Evolutionary conservation across 176 grass and related monocot species (phyloP).

Genomic region (Typha latifolia): DNA sequence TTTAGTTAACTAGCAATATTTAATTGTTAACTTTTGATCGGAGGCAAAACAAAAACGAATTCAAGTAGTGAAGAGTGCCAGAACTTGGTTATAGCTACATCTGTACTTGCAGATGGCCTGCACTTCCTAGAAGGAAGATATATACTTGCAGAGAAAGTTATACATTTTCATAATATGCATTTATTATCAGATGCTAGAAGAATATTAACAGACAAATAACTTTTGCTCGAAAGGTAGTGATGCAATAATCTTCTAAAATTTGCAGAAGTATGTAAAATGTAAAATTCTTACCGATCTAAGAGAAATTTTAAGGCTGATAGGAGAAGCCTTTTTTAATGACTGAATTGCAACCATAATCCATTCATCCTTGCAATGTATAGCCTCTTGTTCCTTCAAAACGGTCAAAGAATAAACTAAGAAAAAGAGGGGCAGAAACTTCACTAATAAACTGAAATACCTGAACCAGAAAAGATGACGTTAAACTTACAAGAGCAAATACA

Average conservation of each 20-base stretch:
- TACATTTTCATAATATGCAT: neutral
- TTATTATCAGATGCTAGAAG: neutral
- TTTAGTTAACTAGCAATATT: neutral
- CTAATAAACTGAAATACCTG: neutral
- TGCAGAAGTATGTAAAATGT: neutral
- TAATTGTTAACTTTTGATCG: too few relatives aligned
- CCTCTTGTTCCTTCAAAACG: conserved; percentile 60
- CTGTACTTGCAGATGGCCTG: too few relatives aligned
- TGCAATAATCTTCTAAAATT: neutral
- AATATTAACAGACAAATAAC: too few relatives aligned
- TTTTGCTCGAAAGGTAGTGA: too few relatives aligned
- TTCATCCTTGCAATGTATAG: conserved; percentile 33
- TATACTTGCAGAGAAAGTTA: neutral
- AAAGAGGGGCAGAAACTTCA: neutral
- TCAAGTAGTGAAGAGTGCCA: too few relatives aligned
- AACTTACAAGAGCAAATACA: conserved; percentile 81
- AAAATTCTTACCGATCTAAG: conserved; percentile 58
- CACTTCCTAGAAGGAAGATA: too few relatives aligned
- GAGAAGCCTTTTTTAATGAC: conserved; percentile 73
- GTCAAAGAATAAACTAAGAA: conserved; percentile 22
- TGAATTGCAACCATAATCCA: conserved; percentile 53
- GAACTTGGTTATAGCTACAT: too few relatives aligned
- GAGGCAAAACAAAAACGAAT: too few relatives aligned
- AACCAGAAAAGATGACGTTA: neutral
- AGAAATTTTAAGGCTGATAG: conserved; percentile 82